Evolutionary conservation across 129 eudicot genomes (phyloP), one percentile per base, ranked within the genome.

Genomic region (Helichrysum umbraculigerum): DNA sequence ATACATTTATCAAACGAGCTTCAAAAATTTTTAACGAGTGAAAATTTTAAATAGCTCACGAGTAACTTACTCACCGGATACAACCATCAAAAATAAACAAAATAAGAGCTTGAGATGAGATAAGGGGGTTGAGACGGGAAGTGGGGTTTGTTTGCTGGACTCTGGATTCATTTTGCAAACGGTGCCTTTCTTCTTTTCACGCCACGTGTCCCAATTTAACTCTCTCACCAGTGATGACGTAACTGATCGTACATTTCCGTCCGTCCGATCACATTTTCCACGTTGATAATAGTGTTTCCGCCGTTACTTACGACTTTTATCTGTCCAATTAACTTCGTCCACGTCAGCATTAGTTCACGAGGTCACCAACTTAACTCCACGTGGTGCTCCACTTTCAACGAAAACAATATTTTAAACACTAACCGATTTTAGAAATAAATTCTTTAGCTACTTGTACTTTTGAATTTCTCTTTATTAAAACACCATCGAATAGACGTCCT

Each of bases 141-240:
- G 77, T 64, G 66, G 73, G 77, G 72, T 79, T 63, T 50, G 72
- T 62, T 79, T 74, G 92, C n/a, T n/a, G n/a, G n/a, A n/a, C n/a
- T 79, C 82, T 7, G 73, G 60, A 87, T 87, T 82, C 76, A 84
- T 33, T 56, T 72, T 32, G 35, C 73, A 51, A 72, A 71, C 83
- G 83, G 83, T 79, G 83, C 73, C 83, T 72, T n/a, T 79, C 83
- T 79, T 79, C 72, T 64, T 2, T 16, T 11, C 0, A 19, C 73
- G 68, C 66, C 83, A 79, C 78, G 78, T 79, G 83, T 79, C 66
- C 61, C 4, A 0, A 52, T 4, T 64, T 37, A 72, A 72, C 65
- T 65, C 68, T 37, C 25, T 19, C 72, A 35, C 83, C 50, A 34
- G 29, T 79, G 72, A 56, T 79, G 73, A 63, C 59, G 59, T 47